phyloP scores from a whole-genome alignment of 306 rosid genomes.

The Vigna mungo region DNA sequence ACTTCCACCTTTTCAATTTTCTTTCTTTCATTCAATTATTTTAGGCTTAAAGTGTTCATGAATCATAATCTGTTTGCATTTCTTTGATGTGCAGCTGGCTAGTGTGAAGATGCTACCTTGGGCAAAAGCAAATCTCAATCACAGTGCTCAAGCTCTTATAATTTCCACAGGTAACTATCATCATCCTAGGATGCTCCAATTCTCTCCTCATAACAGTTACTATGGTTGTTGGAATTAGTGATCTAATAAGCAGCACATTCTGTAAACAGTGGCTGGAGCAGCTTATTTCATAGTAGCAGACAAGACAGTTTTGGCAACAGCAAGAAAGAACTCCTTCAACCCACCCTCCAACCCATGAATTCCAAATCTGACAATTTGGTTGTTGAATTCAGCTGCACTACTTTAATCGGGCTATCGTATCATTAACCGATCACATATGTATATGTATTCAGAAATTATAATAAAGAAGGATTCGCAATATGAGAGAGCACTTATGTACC shows the following conservation, averaged over 20 bases:
- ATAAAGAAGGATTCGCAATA: constrained; percentile 38
- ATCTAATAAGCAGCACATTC: background rate
- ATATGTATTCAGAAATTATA: background rate
- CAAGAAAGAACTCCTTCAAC: constrained; percentile 88
- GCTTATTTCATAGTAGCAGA: constrained; percentile 98
- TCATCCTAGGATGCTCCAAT: background rate
- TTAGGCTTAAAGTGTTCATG: background rate
- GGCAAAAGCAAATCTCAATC: constrained; percentile 95
- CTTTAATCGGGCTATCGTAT: background rate
- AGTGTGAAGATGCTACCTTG: constrained; percentile 97
- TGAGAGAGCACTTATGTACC: constrained; percentile 37
- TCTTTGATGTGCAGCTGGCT: constrained; percentile 59
- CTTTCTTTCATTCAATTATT: constrained; percentile 1
- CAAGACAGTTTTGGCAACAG: constrained; percentile 90
- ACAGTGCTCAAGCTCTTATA: constrained; percentile 96
- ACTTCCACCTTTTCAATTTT: constrained; percentile 24
- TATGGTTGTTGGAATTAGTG: constrained; percentile 16
- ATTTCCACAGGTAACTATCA: constrained; percentile 77
- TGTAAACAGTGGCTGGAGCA: constrained; percentile 86
- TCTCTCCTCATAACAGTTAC: background rate
- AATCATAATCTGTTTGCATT: background rate
- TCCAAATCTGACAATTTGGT: constrained; percentile 6
- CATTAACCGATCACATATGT: background rate
- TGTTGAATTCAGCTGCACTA: constrained; percentile 23
- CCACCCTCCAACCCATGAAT: constrained; percentile 51